A percentile compares a stretch with the other conserved stretches of the same genome.
Conservation (phyloP, 495 filamentous ascomycete genomes). For the Penicillium tannophilum region DNA sequence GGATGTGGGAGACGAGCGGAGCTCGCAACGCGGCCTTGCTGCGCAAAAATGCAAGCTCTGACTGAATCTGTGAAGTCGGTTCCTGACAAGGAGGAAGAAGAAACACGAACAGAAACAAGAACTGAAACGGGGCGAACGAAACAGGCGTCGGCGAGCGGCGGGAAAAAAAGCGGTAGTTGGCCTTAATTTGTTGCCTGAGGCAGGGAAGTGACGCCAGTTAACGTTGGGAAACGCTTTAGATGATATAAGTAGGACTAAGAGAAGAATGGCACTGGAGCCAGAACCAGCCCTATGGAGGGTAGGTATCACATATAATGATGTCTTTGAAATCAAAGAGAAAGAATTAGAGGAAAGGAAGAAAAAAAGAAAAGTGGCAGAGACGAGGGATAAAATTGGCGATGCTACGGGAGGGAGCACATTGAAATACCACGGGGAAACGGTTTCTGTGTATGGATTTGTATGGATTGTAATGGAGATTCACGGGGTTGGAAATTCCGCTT, state of each 20-base stretch:
- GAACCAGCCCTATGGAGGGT: not conserved
- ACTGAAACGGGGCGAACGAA: constrained; percentile 12
- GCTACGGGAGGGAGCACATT: constrained; percentile 25
- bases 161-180: constrained; percentile 27
- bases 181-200: constrained; percentile 35
- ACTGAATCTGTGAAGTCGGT: not conserved
- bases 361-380: constrained; percentile 15
- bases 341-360: constrained; percentile 4
- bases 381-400: constrained; percentile 29
- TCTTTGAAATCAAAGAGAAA: constrained; percentile 7
- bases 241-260: not conserved
- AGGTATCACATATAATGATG: constrained; percentile 10
- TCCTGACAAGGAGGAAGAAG: not conserved
- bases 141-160: constrained; percentile 14
- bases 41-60: constrained; percentile 12
- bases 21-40: constrained; percentile 27
- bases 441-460: constrained; percentile 2
- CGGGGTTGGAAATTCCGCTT: constrained; percentile 1
- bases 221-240: constrained; percentile 10
- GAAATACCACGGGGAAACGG: constrained; percentile 30
- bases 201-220: constrained; percentile 39
- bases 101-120: not conserved
- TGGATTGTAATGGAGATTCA: constrained; percentile 7
- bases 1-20: constrained; percentile 21
- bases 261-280: constrained; percentile 1